Percentiles rank a stretch among this genome's conserved stretches.
These are phyloP conservation scores for Aurinia saxatilis DNA, from an alignment of 345 rosid species.

Conservation along the genomic window DNA sequence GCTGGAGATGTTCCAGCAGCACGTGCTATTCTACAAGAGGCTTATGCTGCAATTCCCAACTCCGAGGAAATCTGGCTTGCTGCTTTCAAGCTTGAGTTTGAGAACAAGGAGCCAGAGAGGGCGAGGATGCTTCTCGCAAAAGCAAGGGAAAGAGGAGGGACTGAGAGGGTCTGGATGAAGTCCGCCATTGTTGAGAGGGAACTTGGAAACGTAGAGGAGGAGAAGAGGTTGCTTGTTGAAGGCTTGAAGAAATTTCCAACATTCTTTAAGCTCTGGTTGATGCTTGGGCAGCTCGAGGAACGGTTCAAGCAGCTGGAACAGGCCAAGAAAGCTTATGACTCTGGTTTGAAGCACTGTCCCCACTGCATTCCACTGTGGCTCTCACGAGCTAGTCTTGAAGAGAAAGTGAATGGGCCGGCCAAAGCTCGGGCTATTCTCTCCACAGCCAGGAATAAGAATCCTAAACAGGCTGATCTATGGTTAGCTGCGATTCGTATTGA, in stretches of 20 bases:
- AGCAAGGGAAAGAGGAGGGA: conserved; percentile 95
- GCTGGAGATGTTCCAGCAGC: conserved; percentile 95
- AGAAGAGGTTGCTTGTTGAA: conserved; percentile 74
- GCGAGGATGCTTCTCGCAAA: conserved; percentile 89
- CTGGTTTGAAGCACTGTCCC: conserved; percentile 65
- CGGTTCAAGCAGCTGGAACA: conserved; percentile 49
- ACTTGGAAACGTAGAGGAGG: conserved; percentile 63
- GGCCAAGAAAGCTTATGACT: conserved; percentile 62
- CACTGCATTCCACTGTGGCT: conserved; percentile 69
- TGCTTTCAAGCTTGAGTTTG: conserved; percentile 96
- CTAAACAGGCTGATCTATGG: conserved; percentile 75
- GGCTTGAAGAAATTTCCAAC: conserved; percentile 76
- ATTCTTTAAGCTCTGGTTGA: conserved; percentile 86
- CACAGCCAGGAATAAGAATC: conserved; percentile 72
- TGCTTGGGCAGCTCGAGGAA: conserved; percentile 95
- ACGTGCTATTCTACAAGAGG: conserved; percentile 89
- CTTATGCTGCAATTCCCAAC: conserved; percentile 83
- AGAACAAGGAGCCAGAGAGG: conserved; percentile 93
- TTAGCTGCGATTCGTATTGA: conserved; percentile 88
- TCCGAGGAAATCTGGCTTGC: conserved; percentile 97
- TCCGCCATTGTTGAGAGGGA: conserved; percentile 96
- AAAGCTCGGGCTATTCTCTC: conserved; percentile 87
- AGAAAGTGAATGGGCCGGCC: conserved; percentile 61
- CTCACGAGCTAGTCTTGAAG: conserved; percentile 70
- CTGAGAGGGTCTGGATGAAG: conserved; percentile 97